Conservation (phyloP, 495 filamentous ascomycete genomes). For the Patellaria atrata region DNA sequence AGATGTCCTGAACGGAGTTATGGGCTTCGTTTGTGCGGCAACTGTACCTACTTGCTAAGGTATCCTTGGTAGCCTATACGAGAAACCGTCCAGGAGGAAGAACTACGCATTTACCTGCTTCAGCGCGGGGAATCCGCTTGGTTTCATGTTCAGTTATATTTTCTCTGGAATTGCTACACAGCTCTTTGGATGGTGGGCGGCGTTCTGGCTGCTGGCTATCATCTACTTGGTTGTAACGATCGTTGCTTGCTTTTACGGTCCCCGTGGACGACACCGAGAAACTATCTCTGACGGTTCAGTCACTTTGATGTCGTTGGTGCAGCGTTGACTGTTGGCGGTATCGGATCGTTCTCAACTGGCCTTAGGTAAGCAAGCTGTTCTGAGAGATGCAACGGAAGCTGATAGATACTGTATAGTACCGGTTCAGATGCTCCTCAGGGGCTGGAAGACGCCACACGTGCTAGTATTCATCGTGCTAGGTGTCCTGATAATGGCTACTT, state of each 20-base stretch:
- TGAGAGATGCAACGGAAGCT: too few relatives aligned
- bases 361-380: constrained; percentile 48
- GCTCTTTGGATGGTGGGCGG: constrained; percentile 51
- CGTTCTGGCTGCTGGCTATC: constrained; percentile 50
- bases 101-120: constrained; percentile 56
- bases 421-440: constrained; percentile 34
- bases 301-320: constrained; percentile 54
- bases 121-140: constrained; percentile 54
- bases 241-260: constrained; percentile 48
- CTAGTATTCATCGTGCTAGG: constrained; percentile 27
- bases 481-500: constrained; percentile 21
- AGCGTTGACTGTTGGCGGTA: constrained; percentile 44
- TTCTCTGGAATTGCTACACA: constrained; percentile 52
- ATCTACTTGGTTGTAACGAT: constrained; percentile 44
- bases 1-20: constrained; percentile 47
- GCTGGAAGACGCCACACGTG: constrained; percentile 30
- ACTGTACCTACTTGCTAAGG: constrained; percentile 55
- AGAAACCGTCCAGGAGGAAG: constrained; percentile 43
- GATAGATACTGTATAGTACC: constrained; percentile 27
- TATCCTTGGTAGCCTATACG: constrained; percentile 49
- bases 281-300: constrained; percentile 32
- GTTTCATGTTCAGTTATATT: constrained; percentile 53
- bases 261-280: constrained; percentile 39
- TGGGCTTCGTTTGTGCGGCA: constrained; percentile 48
- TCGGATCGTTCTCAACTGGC: constrained; percentile 48